Conservation (phyloP, 2,329 filamentous ascomycete species). For the Elsinoe ampelina region DNA sequence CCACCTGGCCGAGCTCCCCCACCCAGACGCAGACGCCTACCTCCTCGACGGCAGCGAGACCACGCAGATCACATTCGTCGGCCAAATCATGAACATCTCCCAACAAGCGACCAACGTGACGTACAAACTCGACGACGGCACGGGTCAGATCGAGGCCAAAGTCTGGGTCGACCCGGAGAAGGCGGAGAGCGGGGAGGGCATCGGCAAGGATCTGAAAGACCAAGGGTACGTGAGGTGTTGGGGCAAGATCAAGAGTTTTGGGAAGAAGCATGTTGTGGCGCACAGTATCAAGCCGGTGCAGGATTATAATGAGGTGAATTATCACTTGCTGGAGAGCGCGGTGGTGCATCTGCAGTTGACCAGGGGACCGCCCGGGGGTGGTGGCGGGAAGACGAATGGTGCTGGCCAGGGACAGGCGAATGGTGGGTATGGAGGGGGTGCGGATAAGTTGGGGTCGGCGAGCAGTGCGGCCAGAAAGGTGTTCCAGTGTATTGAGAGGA, state of each 20-base stretch:
- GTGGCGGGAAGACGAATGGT: constrained; percentile 26
- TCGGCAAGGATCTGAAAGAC: constrained; percentile 47
- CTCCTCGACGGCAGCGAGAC: constrained; percentile 69
- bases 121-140: constrained; percentile 91
- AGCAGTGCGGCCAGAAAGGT: constrained; percentile 57
- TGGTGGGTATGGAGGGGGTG: constrained; percentile 20
- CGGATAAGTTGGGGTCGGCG: constrained; percentile 36
- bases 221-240: constrained; percentile 78
- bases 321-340: constrained; percentile 82
- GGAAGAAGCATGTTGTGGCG: constrained; percentile 71
- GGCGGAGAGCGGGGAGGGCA: constrained; percentile 37
- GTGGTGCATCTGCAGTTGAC: constrained; percentile 80
- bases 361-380: constrained; percentile 49
- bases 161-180: constrained; percentile 65
- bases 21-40: constrained; percentile 62
- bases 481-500: constrained; percentile 57
- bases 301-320: constrained; percentile 88
- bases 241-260: constrained; percentile 75
- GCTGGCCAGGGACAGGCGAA: constrained; percentile 21
- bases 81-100: constrained; percentile 79
- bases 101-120: constrained; percentile 85
- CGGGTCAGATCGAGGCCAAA: constrained; percentile 83
- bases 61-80: constrained; percentile 74
- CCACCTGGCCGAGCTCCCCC: constrained; percentile 67
- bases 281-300: constrained; percentile 70